These are phyloP conservation scores for Leccinum pachyderme DNA, from an alignment of 1,284 basidiomycete genomes.

Conservation along the genomic window DNA sequence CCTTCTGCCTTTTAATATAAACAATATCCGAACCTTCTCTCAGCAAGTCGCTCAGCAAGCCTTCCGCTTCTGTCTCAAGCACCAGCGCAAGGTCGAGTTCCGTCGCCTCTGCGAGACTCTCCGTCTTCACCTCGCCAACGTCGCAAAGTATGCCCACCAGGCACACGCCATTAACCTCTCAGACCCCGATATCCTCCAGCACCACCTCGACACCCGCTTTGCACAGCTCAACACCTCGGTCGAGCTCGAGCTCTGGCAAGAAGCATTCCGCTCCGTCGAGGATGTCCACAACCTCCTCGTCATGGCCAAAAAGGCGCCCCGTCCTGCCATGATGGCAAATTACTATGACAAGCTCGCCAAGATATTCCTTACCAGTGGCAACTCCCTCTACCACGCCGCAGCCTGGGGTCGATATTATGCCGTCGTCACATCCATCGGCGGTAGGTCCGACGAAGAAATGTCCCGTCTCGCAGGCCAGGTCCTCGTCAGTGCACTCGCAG, in stretches of 20 bases:
- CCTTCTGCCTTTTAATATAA: accelerated
- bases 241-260: slow-evolving; percentile 98
- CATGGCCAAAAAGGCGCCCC: slow-evolving; percentile 89
- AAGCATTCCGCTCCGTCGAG: slow-evolving; percentile 97
- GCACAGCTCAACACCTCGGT: slow-evolving; percentile 98
- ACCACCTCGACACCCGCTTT: slow-evolving; percentile 97
- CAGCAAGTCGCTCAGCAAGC: slow-evolving; percentile 96
- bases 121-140: slow-evolving; percentile 91
- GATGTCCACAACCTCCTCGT: slow-evolving; percentile 97
- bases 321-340: slow-evolving; percentile 97
- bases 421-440: slow-evolving; percentile 60
- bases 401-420: slow-evolving; percentile 90
- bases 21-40: neutral
- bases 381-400: slow-evolving; percentile 95
- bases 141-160: slow-evolving; percentile 95
- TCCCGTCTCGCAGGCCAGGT: slow-evolving; percentile 88
- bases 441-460: slow-evolving; percentile 77
- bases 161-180: slow-evolving; percentile 97
- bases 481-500: slow-evolving; percentile 89
- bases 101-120: slow-evolving; percentile 96
- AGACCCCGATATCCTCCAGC: slow-evolving; percentile 94
- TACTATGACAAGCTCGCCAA: slow-evolving; percentile 98
- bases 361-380: slow-evolving; percentile 93
- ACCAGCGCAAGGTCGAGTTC: slow-evolving; percentile 97
- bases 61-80: slow-evolving; percentile 94